These are phyloP conservation scores for Camelina laxa DNA, from an alignment of 345 rosid genomes.

Conservation along the genomic window DNA sequence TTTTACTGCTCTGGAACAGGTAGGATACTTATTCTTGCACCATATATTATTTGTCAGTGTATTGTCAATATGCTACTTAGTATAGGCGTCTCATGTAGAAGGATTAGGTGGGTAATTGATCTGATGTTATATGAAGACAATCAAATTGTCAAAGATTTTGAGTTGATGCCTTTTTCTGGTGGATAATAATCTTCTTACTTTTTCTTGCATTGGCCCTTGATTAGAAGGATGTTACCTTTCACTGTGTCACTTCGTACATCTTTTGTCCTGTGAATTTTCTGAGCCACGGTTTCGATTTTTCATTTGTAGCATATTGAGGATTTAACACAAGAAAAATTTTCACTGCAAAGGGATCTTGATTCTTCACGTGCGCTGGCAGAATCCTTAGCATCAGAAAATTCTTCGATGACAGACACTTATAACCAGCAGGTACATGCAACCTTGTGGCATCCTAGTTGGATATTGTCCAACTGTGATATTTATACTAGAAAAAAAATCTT, in stretches of 20 bases:
- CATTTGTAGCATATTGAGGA: constrained; percentile 92
- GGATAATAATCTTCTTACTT: constrained; percentile 3
- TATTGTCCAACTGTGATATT: background rate
- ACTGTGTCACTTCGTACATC: background rate
- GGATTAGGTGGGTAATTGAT: constrained; percentile 10
- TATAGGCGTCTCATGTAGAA: constrained; percentile 10
- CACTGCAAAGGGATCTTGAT: constrained; percentile 96
- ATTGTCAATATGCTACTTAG: constrained; percentile 18
- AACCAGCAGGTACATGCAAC: constrained; percentile 78
- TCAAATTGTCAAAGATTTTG: constrained; percentile 23
- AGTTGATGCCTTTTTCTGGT: background rate
- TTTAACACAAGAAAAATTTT: constrained; percentile 92
- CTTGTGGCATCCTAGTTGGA: constrained; percentile 27
- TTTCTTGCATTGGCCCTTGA: background rate
- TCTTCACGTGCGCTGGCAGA: constrained; percentile 89
- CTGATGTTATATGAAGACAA: constrained; percentile 17
- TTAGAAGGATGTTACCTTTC: constrained; percentile 18
- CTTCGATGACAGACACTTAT: constrained; percentile 86
- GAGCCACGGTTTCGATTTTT: constrained; percentile 22
- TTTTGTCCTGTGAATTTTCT: constrained; percentile 28
- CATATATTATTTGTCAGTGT: background rate
- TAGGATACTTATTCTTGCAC: constrained; percentile 37
- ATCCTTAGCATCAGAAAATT: constrained; percentile 96
- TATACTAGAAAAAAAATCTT: constrained; percentile 18
- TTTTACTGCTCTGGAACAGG: constrained; percentile 96